phyloP scores from a whole-genome alignment of 169 alveolate species.

The Plasmodium coatneyi region DNA sequence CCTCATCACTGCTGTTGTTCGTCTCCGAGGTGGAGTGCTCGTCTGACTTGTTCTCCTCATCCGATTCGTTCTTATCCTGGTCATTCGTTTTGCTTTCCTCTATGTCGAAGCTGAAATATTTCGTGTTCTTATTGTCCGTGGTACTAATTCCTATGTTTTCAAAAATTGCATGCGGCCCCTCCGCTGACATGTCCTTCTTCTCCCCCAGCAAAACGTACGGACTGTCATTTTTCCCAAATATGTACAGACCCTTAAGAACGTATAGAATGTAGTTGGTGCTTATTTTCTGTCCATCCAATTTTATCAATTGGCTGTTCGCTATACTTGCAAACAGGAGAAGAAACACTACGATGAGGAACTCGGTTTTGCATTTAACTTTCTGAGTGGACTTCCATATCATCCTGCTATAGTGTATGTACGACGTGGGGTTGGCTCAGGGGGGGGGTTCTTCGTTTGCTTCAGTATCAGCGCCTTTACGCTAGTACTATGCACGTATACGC shows the following conservation, averaged over 20 bases:
- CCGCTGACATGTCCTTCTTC: conserved; percentile 51
- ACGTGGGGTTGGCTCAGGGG: neutral
- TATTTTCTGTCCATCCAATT: conserved; percentile 72
- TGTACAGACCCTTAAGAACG: conserved; percentile 69
- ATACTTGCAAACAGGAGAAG: conserved; percentile 22
- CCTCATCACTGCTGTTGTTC: neutral
- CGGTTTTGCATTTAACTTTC: conserved; percentile 11
- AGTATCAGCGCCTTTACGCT: neutral
- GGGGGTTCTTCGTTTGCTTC: neutral
- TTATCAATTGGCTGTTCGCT: conserved; percentile 59
- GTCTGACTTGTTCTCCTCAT: neutral
- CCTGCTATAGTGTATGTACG: conserved; percentile 7
- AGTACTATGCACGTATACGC: neutral
- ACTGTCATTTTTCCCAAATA: conserved; percentile 63
- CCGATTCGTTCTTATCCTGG: neutral
- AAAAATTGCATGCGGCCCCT: conserved; percentile 61
- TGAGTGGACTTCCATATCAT: conserved; percentile 67
- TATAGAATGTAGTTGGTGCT: conserved; percentile 71
- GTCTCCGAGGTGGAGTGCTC: neutral
- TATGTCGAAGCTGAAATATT: conserved; percentile 51
- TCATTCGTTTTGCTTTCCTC: neutral
- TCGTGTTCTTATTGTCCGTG: conserved; percentile 51
- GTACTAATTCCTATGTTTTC: conserved; percentile 75
- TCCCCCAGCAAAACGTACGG: conserved; percentile 69
- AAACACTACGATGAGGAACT: conserved; percentile 8